A percentile compares a stretch with the other conserved stretches of the same genome.
phyloP scores from a whole-genome alignment of 768 basidiomycete species.

The Nidularia sp. region DNA sequence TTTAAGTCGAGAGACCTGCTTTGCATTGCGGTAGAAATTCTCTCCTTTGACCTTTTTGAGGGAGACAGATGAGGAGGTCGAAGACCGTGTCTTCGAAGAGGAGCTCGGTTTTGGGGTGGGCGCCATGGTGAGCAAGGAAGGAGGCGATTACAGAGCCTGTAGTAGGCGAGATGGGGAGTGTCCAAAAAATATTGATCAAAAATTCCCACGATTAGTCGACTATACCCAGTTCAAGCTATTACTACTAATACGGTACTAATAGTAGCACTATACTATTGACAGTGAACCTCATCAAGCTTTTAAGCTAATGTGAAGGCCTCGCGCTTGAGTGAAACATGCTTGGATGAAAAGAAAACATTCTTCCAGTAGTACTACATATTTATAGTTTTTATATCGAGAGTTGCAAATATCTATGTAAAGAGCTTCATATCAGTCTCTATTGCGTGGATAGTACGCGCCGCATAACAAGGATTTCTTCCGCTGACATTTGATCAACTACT shows the following conservation, averaged over 20 bases:
- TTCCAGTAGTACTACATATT: too few species aligned
- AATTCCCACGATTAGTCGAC: slow-evolving; percentile 1
- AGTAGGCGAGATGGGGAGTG: slow-evolving; percentile 31
- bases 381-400: too few species aligned
- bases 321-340: too few species aligned
- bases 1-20: slow-evolving; percentile 78
- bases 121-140: slow-evolving; percentile 25
- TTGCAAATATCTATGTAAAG: too few species aligned
- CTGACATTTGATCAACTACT: slow-evolving; percentile 60
- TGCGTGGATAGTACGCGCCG: slow-evolving; percentile 33
- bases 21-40: slow-evolving; percentile 98
- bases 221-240: neutral
- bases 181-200: neutral
- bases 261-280: too few species aligned
- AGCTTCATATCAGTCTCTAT: too few species aligned
- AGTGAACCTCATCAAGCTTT: too few species aligned
- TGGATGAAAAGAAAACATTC: too few species aligned
- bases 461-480: slow-evolving; percentile 71
- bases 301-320: too few species aligned
- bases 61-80: slow-evolving; percentile 41
- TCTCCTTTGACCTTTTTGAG: slow-evolving; percentile 83
- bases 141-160: slow-evolving; percentile 18
- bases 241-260: too few species aligned
- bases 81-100: slow-evolving; percentile 36
- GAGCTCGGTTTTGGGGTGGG: slow-evolving; percentile 31